phyloP scores from a whole-genome alignment of 805 yeast species.

The Ogataea nitratoaversa region DNA sequence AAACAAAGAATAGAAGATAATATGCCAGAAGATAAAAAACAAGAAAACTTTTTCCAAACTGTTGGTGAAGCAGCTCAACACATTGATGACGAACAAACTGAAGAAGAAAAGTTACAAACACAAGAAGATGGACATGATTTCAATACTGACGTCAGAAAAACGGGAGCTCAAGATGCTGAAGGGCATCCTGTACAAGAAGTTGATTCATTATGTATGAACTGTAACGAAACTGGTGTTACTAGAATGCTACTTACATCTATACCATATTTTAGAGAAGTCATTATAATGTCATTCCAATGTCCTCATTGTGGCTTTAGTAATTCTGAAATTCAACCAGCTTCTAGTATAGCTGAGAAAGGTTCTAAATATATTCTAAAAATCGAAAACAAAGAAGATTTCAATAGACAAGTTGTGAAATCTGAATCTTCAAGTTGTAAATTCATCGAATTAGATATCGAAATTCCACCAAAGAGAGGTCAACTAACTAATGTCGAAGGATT shows the following conservation, averaged over 20 bases:
- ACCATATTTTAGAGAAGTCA: constrained; percentile 87
- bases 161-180: constrained; percentile 78
- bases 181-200: constrained; percentile 96
- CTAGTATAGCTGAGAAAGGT: constrained; percentile 87
- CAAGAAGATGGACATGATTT: not conserved
- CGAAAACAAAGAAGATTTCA: constrained; percentile 68
- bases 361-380: constrained; percentile 64
- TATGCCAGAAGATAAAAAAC: constrained; percentile 8
- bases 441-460: constrained; percentile 82
- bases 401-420: constrained; percentile 87
- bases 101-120: constrained; percentile 13
- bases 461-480: constrained; percentile 93
- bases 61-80: constrained; percentile 59
- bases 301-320: constrained; percentile 91
- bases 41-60: constrained; percentile 46
- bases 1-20: constrained; percentile 26
- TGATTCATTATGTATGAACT: constrained; percentile 94
- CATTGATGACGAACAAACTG: constrained; percentile 31
- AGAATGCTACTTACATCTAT: constrained; percentile 79
- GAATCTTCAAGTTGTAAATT: constrained; percentile 81
- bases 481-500: constrained; percentile 90
- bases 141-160: constrained; percentile 48
- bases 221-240: constrained; percentile 82
- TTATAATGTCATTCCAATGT: constrained; percentile 92
- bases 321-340: constrained; percentile 95